Conservation (phyloP, 73 alveolate species). For the Uronychia binucleata region DNA sequence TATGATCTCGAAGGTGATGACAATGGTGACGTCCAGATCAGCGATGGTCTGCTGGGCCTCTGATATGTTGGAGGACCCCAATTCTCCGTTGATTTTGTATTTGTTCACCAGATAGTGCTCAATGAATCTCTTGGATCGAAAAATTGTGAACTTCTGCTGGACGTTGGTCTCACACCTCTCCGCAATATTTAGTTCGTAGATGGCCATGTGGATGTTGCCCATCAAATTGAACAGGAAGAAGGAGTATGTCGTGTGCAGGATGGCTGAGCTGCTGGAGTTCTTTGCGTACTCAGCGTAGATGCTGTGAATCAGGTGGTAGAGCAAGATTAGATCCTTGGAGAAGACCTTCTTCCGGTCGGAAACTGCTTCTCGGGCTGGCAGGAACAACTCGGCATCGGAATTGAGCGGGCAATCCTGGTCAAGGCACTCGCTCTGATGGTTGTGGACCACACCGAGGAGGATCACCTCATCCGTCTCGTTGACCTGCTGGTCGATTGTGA, state of each 20-base stretch:
- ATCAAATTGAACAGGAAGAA: constrained; percentile 34
- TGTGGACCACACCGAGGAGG: constrained; percentile 30
- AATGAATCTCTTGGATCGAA: constrained; percentile 20
- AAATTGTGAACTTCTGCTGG: constrained; percentile 35
- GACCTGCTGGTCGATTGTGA: constrained; percentile 1
- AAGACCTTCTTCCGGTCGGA: constrained; percentile 26
- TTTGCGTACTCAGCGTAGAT: constrained; percentile 24
- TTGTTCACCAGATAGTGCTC: constrained; percentile 29
- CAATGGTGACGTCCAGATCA: constrained; percentile 50
- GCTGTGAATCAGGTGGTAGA: constrained; percentile 28
- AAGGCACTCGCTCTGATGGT: constrained; percentile 45
- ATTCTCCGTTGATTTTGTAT: background rate
- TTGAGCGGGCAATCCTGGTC: constrained; percentile 37
- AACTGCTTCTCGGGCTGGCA: constrained; percentile 15
- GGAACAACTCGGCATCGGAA: constrained; percentile 2
- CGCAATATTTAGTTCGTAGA: constrained; percentile 36
- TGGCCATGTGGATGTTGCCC: constrained; percentile 50
- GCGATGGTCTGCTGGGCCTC: constrained; percentile 5
- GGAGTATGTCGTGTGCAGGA: constrained; percentile 43
- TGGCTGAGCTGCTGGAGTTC: background rate
- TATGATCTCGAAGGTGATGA: constrained; percentile 49
- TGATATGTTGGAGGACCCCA: background rate
- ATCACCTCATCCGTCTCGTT: constrained; percentile 11
- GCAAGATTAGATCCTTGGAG: constrained; percentile 36
- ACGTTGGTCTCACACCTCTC: constrained; percentile 20